Conservation (phyloP, 2,329 filamentous ascomycete species). For the Fusarium sp. region DNA sequence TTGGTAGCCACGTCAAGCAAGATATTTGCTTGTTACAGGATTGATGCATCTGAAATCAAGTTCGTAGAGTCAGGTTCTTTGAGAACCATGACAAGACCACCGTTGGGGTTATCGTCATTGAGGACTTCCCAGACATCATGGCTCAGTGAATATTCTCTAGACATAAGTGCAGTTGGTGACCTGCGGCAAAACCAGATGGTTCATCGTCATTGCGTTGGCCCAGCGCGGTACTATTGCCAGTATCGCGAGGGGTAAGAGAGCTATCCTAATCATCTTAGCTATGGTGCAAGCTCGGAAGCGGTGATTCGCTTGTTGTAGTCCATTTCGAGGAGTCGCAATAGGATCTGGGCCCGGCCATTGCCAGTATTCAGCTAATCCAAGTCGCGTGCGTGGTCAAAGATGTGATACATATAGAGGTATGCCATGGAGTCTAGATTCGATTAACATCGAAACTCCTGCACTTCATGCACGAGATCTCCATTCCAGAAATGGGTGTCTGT, state of each 20-base stretch:
- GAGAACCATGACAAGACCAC: background rate
- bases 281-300: constrained; percentile 10
- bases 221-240: background rate
- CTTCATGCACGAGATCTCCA: too few relatives aligned
- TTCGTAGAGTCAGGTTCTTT: background rate
- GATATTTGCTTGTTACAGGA: background rate
- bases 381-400: too few relatives aligned
- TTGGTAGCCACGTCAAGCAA: background rate
- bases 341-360: too few relatives aligned
- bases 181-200: background rate
- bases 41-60: background rate
- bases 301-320: constrained; percentile 29
- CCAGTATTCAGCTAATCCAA: too few relatives aligned
- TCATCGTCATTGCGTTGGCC: background rate
- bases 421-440: too few relatives aligned
- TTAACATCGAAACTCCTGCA: too few relatives aligned
- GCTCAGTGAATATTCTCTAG: background rate
- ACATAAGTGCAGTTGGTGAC: background rate
- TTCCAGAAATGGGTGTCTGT: too few relatives aligned
- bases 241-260: background rate
- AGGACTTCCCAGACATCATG: background rate
- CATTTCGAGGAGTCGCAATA: too few relatives aligned
- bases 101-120: background rate
- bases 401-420: background rate
- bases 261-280: background rate